These are phyloP conservation scores for Colletotrichum godetiae DNA, from an alignment of 2,329 filamentous ascomycete species.

Conservation along the genomic window DNA sequence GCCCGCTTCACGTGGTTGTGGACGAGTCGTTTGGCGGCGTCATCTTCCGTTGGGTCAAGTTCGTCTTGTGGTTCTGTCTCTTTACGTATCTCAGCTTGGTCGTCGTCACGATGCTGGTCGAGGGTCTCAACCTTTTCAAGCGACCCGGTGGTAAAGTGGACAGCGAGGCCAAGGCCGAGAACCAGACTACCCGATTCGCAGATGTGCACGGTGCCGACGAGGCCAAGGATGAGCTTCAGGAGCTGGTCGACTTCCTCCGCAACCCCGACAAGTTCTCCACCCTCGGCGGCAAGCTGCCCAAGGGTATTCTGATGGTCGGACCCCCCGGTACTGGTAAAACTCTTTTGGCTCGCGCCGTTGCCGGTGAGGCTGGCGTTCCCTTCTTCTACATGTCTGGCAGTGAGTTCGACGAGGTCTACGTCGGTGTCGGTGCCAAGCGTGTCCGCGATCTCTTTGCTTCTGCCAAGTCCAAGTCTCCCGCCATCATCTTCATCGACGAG, in stretches of 20 bases:
- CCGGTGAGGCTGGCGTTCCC: constrained; percentile 95
- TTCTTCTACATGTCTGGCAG: constrained; percentile 99
- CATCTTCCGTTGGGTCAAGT: constrained; percentile 93
- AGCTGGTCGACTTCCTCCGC: constrained; percentile 95
- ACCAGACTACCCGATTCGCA: constrained; percentile 89
- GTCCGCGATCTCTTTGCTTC: constrained; percentile 91
- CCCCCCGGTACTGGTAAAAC: constrained; percentile 99
- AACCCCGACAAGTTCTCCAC: constrained; percentile 94
- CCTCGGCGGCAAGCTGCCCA: constrained; percentile 95
- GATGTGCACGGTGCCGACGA: constrained; percentile 98
- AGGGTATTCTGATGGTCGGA: constrained; percentile 93
- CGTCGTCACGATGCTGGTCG: constrained; percentile 83
- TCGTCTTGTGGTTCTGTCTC: constrained; percentile 81
- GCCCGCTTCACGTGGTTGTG: constrained; percentile 94
- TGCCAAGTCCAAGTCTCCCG: constrained; percentile 86
- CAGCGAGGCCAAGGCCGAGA: constrained; percentile 90
- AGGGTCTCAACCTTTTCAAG: constrained; percentile 82
- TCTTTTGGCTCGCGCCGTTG: constrained; percentile 91
- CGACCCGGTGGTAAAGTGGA: constrained; percentile 79
- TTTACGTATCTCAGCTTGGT: constrained; percentile 84
- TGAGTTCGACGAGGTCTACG: constrained; percentile 98
- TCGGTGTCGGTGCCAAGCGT: constrained; percentile 95
- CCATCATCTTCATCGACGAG: constrained; percentile 97
- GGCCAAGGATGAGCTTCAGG: constrained; percentile 96
- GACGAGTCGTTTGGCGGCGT: constrained; percentile 85